phyloP scores from a whole-genome alignment of 106 monocot species.

The Apostasia ramifera region DNA sequence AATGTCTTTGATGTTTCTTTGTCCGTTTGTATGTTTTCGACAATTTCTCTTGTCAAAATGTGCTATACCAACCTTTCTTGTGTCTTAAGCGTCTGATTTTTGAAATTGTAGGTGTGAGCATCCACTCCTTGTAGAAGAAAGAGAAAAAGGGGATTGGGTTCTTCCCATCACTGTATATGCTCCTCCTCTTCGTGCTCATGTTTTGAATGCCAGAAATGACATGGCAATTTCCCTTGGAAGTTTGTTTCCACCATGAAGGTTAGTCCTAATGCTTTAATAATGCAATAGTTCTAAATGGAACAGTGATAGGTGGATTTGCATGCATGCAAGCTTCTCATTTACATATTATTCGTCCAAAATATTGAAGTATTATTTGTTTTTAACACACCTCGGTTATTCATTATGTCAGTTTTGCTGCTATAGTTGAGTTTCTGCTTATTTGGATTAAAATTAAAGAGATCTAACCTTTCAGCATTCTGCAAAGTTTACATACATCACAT shows the following conservation, averaged over 20 bases:
- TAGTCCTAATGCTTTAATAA: neutral
- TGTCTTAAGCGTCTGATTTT: neutral
- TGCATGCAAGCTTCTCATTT: too few species aligned
- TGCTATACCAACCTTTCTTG: neutral
- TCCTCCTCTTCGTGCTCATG: slow-evolving; percentile 53
- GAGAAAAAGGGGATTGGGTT: slow-evolving; percentile 96
- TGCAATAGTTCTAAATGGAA: too few species aligned
- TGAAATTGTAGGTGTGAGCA: slow-evolving; percentile 70
- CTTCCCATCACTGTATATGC: slow-evolving; percentile 87
- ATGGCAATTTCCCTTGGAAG: slow-evolving; percentile 42
- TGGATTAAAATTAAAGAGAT: too few species aligned
- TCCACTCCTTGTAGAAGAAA: slow-evolving; percentile 74
- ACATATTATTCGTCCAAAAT: too few species aligned
- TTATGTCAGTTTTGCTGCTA: too few species aligned
- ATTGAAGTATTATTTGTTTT: too few species aligned
- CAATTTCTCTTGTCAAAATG: neutral
- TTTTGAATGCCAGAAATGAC: slow-evolving; percentile 47
- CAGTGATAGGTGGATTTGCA: too few species aligned
- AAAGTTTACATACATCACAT: too few species aligned
- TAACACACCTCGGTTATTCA: too few species aligned
- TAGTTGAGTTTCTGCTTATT: too few species aligned
- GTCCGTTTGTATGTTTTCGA: neutral
- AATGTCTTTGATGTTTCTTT: neutral
- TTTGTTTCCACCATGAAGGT: slow-evolving; percentile 46
- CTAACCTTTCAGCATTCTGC: too few species aligned